Conservation (phyloP, 331 rosid species). For the Ulmus americana region DNA sequence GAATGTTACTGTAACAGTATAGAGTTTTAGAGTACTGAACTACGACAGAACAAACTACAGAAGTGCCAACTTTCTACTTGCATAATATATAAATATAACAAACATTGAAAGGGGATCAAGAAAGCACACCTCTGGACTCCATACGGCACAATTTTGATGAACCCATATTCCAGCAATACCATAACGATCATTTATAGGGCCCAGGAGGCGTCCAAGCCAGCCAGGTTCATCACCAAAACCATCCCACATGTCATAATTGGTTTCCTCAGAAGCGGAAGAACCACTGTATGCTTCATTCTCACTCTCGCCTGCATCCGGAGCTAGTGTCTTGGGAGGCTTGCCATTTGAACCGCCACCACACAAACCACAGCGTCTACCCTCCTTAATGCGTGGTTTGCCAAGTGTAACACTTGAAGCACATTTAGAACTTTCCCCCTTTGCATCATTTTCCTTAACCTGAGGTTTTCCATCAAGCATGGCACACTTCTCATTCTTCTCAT, state of each 20-base stretch:
- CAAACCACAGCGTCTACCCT: slow-evolving; percentile 87
- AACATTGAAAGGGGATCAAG: slow-evolving; percentile 16
- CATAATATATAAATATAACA: neutral
- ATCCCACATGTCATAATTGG: slow-evolving; percentile 83
- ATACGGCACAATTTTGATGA: slow-evolving; percentile 96
- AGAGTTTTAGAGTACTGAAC: neutral
- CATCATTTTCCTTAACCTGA: slow-evolving; percentile 25
- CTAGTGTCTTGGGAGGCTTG: slow-evolving; percentile 70
- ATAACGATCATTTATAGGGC: slow-evolving; percentile 80
- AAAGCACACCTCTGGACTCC: slow-evolving; percentile 96
- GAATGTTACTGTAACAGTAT: slow-evolving; percentile 1
- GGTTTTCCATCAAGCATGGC: slow-evolving; percentile 29
- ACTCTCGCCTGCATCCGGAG: slow-evolving; percentile 67
- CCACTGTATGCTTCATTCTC: slow-evolving; percentile 82
- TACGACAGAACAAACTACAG: slow-evolving; percentile 1
- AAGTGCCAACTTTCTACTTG: neutral
- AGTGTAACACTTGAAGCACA: slow-evolving; percentile 26
- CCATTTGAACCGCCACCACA: slow-evolving; percentile 94
- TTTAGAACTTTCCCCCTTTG: slow-evolving; percentile 29
- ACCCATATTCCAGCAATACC: slow-evolving; percentile 99
- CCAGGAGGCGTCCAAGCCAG: slow-evolving; percentile 93
- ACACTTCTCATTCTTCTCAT: slow-evolving; percentile 29
- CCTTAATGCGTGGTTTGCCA: slow-evolving; percentile 48
- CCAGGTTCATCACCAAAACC: slow-evolving; percentile 92
- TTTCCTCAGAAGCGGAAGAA: slow-evolving; percentile 75